These are phyloP conservation scores for Radiomyces spectabilis DNA, from an alignment of 192 early-diverging fungal species.

Conservation along the genomic window DNA sequence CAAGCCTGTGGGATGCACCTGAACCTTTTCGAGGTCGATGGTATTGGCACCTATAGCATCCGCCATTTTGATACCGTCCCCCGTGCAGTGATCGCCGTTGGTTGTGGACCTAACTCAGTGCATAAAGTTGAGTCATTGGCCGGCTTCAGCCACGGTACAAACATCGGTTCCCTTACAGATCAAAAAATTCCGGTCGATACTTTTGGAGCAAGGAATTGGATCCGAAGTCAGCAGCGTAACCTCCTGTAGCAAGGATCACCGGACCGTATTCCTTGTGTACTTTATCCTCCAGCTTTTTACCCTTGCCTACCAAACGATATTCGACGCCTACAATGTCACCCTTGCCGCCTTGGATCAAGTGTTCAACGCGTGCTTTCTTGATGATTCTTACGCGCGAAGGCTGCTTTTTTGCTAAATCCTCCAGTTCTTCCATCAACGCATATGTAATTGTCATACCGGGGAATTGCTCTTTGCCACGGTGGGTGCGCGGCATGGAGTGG, in stretches of 20 bases:
- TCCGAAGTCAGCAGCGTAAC: slow-evolving; percentile 89
- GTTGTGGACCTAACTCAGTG: too few relatives aligned
- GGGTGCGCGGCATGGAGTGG: slow-evolving; percentile 89
- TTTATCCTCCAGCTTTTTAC: slow-evolving; percentile 42
- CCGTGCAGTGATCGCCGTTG: slow-evolving; percentile 91
- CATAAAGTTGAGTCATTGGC: too few relatives aligned
- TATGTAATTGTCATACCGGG: slow-evolving; percentile 95
- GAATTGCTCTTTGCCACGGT: slow-evolving; percentile 79
- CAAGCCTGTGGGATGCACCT: slow-evolving; percentile 94
- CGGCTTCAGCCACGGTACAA: too few relatives aligned
- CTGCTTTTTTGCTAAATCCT: slow-evolving; percentile 55
- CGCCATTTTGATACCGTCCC: slow-evolving; percentile 91
- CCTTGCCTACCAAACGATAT: slow-evolving; percentile 47
- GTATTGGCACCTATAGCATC: slow-evolving; percentile 71
- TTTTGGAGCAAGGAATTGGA: slow-evolving; percentile 68
- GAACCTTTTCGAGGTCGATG: slow-evolving; percentile 93
- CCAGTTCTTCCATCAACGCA: slow-evolving; percentile 75
- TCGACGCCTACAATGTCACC: slow-evolving; percentile 77
- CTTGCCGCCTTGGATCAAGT: slow-evolving; percentile 57
- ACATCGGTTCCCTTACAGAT: slow-evolving; percentile 38
- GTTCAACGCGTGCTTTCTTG: slow-evolving; percentile 77
- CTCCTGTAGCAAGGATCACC: slow-evolving; percentile 90
- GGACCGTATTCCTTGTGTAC: slow-evolving; percentile 60
- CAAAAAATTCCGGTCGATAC: slow-evolving; percentile 67
- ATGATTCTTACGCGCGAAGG: slow-evolving; percentile 70